Percentiles rank a stretch among this genome's conserved stretches.
phyloP scores from a whole-genome alignment of 176 grass and related monocot species.

The Ensete ventricosum region DNA sequence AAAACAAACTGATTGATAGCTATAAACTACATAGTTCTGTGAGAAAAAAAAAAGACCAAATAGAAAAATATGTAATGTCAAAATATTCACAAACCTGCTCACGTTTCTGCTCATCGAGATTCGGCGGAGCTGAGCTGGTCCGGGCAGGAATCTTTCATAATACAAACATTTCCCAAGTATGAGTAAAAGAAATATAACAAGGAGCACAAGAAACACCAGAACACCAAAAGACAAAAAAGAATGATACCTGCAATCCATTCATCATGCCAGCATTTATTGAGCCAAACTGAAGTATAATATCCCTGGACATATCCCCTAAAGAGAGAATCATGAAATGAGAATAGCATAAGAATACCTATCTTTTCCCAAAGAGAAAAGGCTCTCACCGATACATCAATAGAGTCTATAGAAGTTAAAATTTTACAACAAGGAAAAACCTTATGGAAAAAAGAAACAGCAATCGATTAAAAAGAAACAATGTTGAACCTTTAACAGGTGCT shows the following conservation, averaged over 20 bases:
- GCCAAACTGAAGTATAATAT: slow-evolving; percentile 74
- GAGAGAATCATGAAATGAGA: not conserved
- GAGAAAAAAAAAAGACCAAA: not conserved
- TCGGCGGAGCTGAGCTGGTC: slow-evolving; percentile 94
- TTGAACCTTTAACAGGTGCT: slow-evolving; percentile 24
- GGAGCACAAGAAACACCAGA: slow-evolving; percentile 2
- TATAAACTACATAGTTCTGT: too few species aligned
- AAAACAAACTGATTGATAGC: too few species aligned
- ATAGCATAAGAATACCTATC: not conserved
- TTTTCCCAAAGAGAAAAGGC: not conserved
- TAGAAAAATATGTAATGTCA: not conserved
- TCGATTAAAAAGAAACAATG: not conserved
- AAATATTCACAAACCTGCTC: slow-evolving; percentile 50
- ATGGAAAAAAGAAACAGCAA: not conserved
- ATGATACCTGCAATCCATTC: slow-evolving; percentile 60
- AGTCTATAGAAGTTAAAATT: not conserved
- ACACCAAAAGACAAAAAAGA: slow-evolving; percentile 6
- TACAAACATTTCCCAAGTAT: not conserved
- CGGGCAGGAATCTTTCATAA: slow-evolving; percentile 79
- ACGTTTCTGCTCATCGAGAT: slow-evolving; percentile 85
- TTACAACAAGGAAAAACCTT: not conserved
- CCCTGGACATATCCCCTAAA: slow-evolving; percentile 50
- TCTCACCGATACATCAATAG: not conserved
- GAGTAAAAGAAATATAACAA: slow-evolving; percentile 12
- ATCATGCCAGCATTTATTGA: slow-evolving; percentile 56